Evolutionary conservation across 805 yeast genomes (phyloP).

Genomic region (Candida taoyuanica): DNA sequence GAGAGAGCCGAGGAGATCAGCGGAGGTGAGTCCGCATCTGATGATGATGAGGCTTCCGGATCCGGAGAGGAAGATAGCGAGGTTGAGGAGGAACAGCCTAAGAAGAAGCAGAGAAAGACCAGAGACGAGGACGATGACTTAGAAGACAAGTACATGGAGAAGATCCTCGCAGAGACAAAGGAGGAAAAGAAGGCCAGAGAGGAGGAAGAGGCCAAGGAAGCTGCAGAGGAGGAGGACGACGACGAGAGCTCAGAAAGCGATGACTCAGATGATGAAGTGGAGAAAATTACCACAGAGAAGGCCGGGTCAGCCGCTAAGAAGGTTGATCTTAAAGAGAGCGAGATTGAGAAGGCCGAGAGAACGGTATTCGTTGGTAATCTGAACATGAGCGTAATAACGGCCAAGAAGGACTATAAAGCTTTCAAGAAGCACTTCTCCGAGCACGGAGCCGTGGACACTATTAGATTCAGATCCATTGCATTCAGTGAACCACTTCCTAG

Average conservation of each 20-base stretch:
- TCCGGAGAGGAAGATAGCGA: constrained; percentile 21
- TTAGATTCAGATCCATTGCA: constrained; percentile 89
- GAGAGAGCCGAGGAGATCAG: constrained; percentile 22
- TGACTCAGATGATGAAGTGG: constrained; percentile 25
- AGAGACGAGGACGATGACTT: constrained; percentile 37
- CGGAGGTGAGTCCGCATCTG: constrained; percentile 22
- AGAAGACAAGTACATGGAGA: constrained; percentile 50
- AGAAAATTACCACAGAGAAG: constrained; percentile 19
- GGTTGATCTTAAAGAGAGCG: constrained; percentile 61
- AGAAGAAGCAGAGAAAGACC: constrained; percentile 20
- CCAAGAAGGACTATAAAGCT: constrained; percentile 53
- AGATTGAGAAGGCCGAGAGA: constrained; percentile 74
- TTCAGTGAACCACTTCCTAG: constrained; percentile 85
- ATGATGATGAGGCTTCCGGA: constrained; percentile 2
- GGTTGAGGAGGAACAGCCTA: constrained; percentile 23
- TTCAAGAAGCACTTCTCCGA: constrained; percentile 59
- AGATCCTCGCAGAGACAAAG: constrained; percentile 37
- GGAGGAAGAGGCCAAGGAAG: constrained; percentile 32
- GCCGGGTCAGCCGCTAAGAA: constrained; percentile 29
- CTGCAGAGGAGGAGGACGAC: constrained; percentile 23
- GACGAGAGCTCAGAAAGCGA: constrained; percentile 23
- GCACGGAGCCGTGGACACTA: constrained; percentile 50
- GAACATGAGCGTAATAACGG: constrained; percentile 56
- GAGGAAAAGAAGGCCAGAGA: constrained; percentile 26
- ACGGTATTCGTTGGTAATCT: constrained; percentile 90